These are phyloP conservation scores for Phytophthora tentaculata DNA, from an alignment of 352 stramenopile genomes.

Conservation along the genomic window DNA sequence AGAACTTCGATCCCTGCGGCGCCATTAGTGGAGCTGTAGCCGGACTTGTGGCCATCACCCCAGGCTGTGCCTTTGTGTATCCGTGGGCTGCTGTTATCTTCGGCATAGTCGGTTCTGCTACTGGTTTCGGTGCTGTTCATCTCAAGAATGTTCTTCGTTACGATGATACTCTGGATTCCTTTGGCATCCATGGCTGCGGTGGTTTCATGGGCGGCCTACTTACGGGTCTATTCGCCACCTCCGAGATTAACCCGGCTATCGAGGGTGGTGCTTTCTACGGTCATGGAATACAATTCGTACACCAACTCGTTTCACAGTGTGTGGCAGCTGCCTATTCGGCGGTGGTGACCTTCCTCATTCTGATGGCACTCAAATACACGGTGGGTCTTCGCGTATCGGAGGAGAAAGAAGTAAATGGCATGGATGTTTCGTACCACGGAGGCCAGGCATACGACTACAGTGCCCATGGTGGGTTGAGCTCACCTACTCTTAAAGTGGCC, in stretches of 20 bases:
- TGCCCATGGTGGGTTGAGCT: constrained; percentile 16
- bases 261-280: constrained; percentile 62
- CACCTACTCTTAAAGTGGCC: constrained; percentile 20
- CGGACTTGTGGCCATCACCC: constrained; percentile 73
- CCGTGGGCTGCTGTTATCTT: constrained; percentile 80
- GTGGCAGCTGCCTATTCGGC: constrained; percentile 71
- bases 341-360: constrained; percentile 69
- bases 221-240: constrained; percentile 73
- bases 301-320: constrained; percentile 63
- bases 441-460: constrained; percentile 71
- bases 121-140: constrained; percentile 57
- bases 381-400: constrained; percentile 73
- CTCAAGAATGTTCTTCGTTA: constrained; percentile 77
- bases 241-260: constrained; percentile 60
- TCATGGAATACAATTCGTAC: constrained; percentile 49
- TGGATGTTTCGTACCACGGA: constrained; percentile 82
- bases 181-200: constrained; percentile 73
- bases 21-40: constrained; percentile 68
- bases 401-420: constrained; percentile 77
- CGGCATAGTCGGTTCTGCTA: constrained; percentile 61
- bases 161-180: constrained; percentile 83
- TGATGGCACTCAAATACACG: constrained; percentile 74
- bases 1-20: constrained; percentile 70
- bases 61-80: constrained; percentile 73
- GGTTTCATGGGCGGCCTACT: constrained; percentile 70